Conservation (phyloP, 108 stramenopile genomes). For the Poteriospumella lacustris region DNA sequence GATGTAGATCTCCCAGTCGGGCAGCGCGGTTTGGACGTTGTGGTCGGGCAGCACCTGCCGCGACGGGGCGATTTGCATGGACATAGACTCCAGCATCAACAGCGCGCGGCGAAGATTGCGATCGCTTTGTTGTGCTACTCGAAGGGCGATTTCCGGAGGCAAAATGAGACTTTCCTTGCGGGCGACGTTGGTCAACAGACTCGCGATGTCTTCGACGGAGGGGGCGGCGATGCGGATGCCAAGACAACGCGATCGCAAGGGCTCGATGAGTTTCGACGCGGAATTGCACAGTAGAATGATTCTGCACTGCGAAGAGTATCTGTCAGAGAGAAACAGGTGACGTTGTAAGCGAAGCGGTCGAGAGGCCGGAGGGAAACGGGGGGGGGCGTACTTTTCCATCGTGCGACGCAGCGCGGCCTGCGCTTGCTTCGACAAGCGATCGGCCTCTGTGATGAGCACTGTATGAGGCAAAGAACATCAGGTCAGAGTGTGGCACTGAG, state of each 20-base stretch:
- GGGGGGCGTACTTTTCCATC: constrained; percentile 91
- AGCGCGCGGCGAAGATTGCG: constrained; percentile 91
- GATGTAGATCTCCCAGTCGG: constrained; percentile 96
- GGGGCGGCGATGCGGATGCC: constrained; percentile 88
- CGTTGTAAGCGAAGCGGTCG: background rate
- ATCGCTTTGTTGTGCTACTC: constrained; percentile 63
- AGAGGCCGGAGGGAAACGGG: constrained; percentile 28
- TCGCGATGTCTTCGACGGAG: constrained; percentile 40
- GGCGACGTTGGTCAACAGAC: constrained; percentile 51
- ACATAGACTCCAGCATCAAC: constrained; percentile 88
- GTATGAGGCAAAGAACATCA: background rate
- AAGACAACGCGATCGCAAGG: constrained; percentile 85
- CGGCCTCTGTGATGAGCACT: constrained; percentile 85
- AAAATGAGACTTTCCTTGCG: constrained; percentile 67
- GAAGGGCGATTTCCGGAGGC: constrained; percentile 65
- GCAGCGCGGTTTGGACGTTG: background rate
- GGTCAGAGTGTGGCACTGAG: background rate
- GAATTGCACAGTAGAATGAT: constrained; percentile 80
- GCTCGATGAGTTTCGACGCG: constrained; percentile 69
- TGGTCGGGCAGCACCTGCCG: no score
- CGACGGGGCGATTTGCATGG: constrained; percentile 53
- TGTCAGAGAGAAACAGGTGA: background rate
- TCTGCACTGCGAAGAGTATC: constrained; percentile 58
- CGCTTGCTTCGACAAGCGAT: constrained; percentile 79
- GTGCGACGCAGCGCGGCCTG: constrained; percentile 82